Conservation (phyloP, 805 yeast species). For the Yarrowia keelungensis region DNA sequence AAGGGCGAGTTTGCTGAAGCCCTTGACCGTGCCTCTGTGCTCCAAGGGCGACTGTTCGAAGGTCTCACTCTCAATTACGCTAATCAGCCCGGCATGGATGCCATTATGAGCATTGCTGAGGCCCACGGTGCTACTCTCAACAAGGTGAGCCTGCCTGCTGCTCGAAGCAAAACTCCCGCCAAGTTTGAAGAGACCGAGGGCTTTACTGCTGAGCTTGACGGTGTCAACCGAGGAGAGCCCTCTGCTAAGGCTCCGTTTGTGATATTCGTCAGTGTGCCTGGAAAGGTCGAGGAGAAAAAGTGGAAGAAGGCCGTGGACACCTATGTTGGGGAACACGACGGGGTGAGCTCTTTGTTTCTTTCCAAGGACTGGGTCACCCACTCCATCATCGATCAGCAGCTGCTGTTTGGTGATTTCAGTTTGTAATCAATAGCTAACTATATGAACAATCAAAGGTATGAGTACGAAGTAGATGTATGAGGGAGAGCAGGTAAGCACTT, state of each 20-base stretch:
- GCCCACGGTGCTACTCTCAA: slow-evolving; percentile 61
- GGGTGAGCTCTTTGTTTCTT: slow-evolving; percentile 2
- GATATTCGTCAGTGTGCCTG: slow-evolving; percentile 29
- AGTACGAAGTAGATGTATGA: no score
- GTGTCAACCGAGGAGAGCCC: slow-evolving; percentile 9
- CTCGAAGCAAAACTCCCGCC: slow-evolving; percentile 9
- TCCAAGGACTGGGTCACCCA: slow-evolving; percentile 38
- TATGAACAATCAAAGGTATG: no score
- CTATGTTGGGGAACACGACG: slow-evolving; percentile 4
- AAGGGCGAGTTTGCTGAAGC: slow-evolving; percentile 30
- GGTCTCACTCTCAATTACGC: slow-evolving; percentile 63
- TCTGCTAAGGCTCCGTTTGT: slow-evolving; percentile 12
- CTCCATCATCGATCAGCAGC: slow-evolving; percentile 25
- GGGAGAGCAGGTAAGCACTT: no score
- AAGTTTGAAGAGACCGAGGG: slow-evolving; percentile 6
- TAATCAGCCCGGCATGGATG: slow-evolving; percentile 65
- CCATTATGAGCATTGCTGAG: slow-evolving; percentile 62
- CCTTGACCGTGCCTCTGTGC: slow-evolving; percentile 42
- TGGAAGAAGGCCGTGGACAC: slow-evolving; percentile 16
- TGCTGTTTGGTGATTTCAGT: slow-evolving; percentile 14
- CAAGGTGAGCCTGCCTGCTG: slow-evolving; percentile 20
- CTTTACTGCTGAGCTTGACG: slow-evolving; percentile 8
- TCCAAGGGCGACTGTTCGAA: slow-evolving; percentile 53
- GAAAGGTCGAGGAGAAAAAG: slow-evolving; percentile 32
- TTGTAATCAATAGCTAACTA: not conserved